Conservation (phyloP, 306 rosid species). For the Cyamopsis tetragonoloba region DNA sequence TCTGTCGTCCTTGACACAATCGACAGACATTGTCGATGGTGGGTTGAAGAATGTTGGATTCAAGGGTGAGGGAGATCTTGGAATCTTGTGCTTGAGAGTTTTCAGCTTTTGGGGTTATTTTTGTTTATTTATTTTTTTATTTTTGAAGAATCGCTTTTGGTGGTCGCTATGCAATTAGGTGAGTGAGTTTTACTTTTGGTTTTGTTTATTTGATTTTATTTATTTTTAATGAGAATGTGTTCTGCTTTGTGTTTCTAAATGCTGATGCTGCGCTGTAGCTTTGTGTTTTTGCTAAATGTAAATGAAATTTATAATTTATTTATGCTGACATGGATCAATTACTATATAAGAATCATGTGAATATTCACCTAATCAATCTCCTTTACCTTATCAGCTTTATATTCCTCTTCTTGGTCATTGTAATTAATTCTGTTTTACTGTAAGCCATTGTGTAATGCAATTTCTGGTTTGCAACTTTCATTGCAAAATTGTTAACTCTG, state of each 20-base stretch:
- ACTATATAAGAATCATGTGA: neutral
- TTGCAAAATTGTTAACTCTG: neutral
- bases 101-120: constrained; percentile 32
- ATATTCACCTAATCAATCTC: neutral
- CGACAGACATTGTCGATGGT: constrained; percentile 22
- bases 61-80: constrained; percentile 18
- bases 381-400: neutral
- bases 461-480: neutral
- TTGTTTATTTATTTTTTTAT: too few species aligned
- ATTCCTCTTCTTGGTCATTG: neutral
- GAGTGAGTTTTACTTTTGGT: constrained; percentile 23
- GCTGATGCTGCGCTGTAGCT: neutral
- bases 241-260: neutral
- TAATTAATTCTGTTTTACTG: neutral
- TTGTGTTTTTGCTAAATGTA: constrained; percentile 5
- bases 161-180: constrained; percentile 57
- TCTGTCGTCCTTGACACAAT: constrained; percentile 26
- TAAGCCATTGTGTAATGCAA: neutral
- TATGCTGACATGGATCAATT: constrained; percentile 9
- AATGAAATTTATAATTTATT: too few species aligned
- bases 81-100: constrained; percentile 23
- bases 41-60: constrained; percentile 41
- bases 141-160: neutral
- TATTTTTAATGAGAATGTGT: neutral
- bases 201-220: neutral